Percentiles rank a stretch among this genome's conserved stretches.
These are phyloP conservation scores for Pythium dissimile DNA, from an alignment of 352 stramenopile genomes.

Conservation along the genomic window DNA sequence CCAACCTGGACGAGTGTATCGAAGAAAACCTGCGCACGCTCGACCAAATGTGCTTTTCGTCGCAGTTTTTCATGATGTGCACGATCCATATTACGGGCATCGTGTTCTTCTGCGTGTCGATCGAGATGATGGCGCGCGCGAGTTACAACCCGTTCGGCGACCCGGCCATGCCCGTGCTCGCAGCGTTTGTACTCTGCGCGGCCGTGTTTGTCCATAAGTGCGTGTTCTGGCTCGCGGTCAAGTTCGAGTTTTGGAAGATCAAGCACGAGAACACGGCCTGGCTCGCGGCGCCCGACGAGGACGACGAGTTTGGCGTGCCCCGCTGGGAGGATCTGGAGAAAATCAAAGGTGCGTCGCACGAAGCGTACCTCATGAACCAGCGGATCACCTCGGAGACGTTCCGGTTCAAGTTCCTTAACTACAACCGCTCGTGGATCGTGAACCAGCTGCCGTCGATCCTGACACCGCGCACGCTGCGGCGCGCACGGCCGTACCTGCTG, in stretches of 20 bases:
- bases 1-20: constrained; percentile 96
- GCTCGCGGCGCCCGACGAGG: constrained; percentile 87
- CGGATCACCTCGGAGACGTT: constrained; percentile 96
- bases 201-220: constrained; percentile 63
- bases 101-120: constrained; percentile 93
- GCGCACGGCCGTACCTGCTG: constrained; percentile 92
- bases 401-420: constrained; percentile 97
- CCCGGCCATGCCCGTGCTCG: constrained; percentile 84
- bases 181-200: constrained; percentile 61
- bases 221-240: constrained; percentile 81
- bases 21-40: constrained; percentile 93
- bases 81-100: constrained; percentile 93
- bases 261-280: constrained; percentile 96
- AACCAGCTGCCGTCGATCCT: constrained; percentile 93
- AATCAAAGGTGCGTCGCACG: constrained; percentile 92
- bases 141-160: constrained; percentile 97
- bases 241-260: constrained; percentile 94
- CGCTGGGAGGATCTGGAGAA: constrained; percentile 91
- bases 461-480: constrained; percentile 90
- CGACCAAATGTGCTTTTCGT: constrained; percentile 97
- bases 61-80: constrained; percentile 98
- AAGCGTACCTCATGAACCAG: constrained; percentile 97
- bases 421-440: constrained; percentile 98
- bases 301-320: constrained; percentile 91
- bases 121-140: constrained; percentile 95